phyloP scores from a whole-genome alignment of 2,329 filamentous ascomycete species.

The Fusarium staphyleae region DNA sequence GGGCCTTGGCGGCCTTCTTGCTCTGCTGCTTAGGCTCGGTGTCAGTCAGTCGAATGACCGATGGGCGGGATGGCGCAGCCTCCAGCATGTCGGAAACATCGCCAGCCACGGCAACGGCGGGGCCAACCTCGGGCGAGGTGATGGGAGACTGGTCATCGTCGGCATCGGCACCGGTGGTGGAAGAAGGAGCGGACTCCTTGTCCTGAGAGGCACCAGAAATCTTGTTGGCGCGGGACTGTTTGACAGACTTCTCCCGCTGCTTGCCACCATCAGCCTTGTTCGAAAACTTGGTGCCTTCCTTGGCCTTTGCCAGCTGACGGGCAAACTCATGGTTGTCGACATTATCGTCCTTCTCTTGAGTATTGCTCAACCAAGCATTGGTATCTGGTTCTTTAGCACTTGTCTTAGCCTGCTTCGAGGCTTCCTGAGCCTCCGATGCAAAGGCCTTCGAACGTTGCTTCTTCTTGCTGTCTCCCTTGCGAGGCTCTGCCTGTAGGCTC shows the following conservation, averaged over 20 bases:
- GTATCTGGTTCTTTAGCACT: conserved; percentile 39
- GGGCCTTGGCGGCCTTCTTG: conserved; percentile 66
- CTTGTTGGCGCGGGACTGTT: conserved; percentile 69
- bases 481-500: conserved; percentile 42
- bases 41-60: conserved; percentile 79
- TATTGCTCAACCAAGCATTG: conserved; percentile 41
- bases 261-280: conserved; percentile 63
- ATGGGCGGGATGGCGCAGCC: conserved; percentile 69
- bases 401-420: conserved; percentile 47
- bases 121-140: conserved; percentile 67
- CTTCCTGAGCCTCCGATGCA: conserved; percentile 47
- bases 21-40: conserved; percentile 68
- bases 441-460: conserved; percentile 56
- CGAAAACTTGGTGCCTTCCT: conserved; percentile 70
- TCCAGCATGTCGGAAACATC: conserved; percentile 95
- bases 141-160: conserved; percentile 81
- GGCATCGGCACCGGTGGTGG: conserved; percentile 75
- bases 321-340: conserved; percentile 79
- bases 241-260: conserved; percentile 73
- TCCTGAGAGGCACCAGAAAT: conserved; percentile 53
- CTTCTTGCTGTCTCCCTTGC: conserved; percentile 54
- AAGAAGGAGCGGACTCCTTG: conserved; percentile 60
- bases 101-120: conserved; percentile 64
- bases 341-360: conserved; percentile 54
- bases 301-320: conserved; percentile 72